These are phyloP conservation scores for Macrolepiota albuminosa DNA, from an alignment of 768 basidiomycete genomes.

Conservation along the genomic window DNA sequence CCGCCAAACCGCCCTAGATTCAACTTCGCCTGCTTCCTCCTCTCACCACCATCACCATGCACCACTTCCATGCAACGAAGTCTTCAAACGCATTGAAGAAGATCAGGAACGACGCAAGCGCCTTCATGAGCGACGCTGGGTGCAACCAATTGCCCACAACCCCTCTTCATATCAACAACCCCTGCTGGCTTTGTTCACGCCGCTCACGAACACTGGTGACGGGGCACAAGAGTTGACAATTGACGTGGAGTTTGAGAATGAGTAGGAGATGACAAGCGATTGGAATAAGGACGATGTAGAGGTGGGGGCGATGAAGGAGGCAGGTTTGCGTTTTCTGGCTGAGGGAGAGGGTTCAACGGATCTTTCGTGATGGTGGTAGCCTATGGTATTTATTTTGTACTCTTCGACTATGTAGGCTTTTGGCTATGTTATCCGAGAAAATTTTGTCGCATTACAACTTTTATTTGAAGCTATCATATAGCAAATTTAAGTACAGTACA, in stretches of 20 bases:
- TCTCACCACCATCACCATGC: constrained; percentile 19
- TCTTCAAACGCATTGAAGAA: constrained; percentile 85
- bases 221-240: constrained; percentile 58
- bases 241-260: constrained; percentile 86
- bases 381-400: background rate
- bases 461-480: too few species aligned
- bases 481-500: too few species aligned
- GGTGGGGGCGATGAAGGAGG: constrained; percentile 68
- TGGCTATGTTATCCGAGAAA: too few species aligned
- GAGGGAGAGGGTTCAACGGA: constrained; percentile 42
- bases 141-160: constrained; percentile 66
- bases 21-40: constrained; percentile 11
- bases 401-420: background rate
- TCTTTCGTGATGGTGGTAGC: constrained; percentile 23
- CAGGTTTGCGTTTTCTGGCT: constrained; percentile 60
- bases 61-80: constrained; percentile 56
- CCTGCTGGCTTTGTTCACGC: constrained; percentile 56
- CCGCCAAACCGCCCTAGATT: constrained; percentile 26
- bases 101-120: constrained; percentile 92
- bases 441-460: too few species aligned
- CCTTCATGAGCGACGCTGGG: constrained; percentile 86
- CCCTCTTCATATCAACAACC: constrained; percentile 35
- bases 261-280: constrained; percentile 86
- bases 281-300: constrained; percentile 90
- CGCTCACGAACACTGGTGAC: constrained; percentile 45